Percentiles rank a stretch among this genome's conserved stretches.
Conservation (phyloP, 1,284 basidiomycete genomes). For the Amylostereum areolatum region DNA sequence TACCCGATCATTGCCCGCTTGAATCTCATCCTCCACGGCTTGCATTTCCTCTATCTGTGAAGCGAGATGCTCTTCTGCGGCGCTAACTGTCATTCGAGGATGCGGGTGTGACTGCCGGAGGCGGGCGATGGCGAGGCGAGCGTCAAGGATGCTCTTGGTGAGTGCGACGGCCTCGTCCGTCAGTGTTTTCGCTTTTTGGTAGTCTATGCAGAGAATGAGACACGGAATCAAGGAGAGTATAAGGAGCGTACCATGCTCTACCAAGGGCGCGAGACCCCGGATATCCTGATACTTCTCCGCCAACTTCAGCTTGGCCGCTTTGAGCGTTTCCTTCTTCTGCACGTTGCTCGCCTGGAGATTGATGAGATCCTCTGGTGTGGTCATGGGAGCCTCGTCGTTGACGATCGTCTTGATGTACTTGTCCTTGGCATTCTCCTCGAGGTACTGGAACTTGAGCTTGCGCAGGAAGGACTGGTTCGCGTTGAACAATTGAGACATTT, state of each 20-base stretch:
- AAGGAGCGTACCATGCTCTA: constrained; percentile 51
- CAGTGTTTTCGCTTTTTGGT: constrained; percentile 44
- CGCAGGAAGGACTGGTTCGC: constrained; percentile 31
- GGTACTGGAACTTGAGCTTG: constrained; percentile 81
- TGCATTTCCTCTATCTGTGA: constrained; percentile 73
- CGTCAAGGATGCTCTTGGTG: constrained; percentile 72
- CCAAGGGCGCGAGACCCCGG: constrained; percentile 51
- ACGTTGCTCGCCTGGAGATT: constrained; percentile 54
- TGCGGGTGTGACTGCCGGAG: constrained; percentile 74
- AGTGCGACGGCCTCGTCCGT: constrained; percentile 53
- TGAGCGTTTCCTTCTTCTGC: constrained; percentile 63
- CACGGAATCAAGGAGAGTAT: constrained; percentile 1
- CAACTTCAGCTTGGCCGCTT: constrained; percentile 56
- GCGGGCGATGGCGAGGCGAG: constrained; percentile 70
- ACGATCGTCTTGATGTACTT: constrained; percentile 81
- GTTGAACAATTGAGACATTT: constrained; percentile 2
- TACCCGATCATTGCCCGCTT: constrained; percentile 35
- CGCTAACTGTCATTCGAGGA: constrained; percentile 66
- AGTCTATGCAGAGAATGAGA: constrained; percentile 37
- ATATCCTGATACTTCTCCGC: constrained; percentile 58
- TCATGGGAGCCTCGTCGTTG: constrained; percentile 71
- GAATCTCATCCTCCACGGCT: constrained; percentile 53
- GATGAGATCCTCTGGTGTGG: constrained; percentile 71
- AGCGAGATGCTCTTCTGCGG: constrained; percentile 66
- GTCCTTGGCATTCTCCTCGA: constrained; percentile 84